These are phyloP conservation scores for Paratrypanosoma confusum DNA, from an alignment of 208 protist species.

Conservation along the genomic window DNA sequence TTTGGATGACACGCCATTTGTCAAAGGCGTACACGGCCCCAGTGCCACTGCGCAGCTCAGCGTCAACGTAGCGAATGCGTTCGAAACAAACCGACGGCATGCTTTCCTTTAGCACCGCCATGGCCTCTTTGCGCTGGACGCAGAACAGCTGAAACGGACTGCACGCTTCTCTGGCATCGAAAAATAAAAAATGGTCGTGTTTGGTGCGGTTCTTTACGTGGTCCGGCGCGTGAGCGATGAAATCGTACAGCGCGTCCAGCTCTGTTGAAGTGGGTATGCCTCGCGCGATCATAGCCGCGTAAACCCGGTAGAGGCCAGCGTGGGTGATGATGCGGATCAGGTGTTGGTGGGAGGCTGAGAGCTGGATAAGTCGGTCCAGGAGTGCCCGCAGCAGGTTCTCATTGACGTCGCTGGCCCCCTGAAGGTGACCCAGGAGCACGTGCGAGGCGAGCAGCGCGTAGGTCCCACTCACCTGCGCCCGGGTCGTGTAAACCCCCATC, in stretches of 20 bases:
- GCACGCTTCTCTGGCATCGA: slow-evolving; percentile 32
- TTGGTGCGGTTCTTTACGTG: slow-evolving; percentile 71
- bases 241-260: slow-evolving; percentile 45
- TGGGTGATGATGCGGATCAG: slow-evolving; percentile 84
- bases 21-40: slow-evolving; percentile 52
- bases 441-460: slow-evolving; percentile 67
- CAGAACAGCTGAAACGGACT: slow-evolving; percentile 65
- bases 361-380: slow-evolving; percentile 67
- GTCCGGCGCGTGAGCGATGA: slow-evolving; percentile 51
- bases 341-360: slow-evolving; percentile 81
- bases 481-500: slow-evolving; percentile 42
- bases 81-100: slow-evolving; percentile 72
- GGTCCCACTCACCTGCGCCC: slow-evolving; percentile 74
- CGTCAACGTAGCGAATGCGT: slow-evolving; percentile 66
- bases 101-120: slow-evolving; percentile 59
- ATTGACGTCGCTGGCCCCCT: background rate
- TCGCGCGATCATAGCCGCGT: slow-evolving; percentile 17
- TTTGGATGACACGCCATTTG: slow-evolving; percentile 35
- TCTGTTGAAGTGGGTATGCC: slow-evolving; percentile 10
- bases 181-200: slow-evolving; percentile 62
- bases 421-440: slow-evolving; percentile 34
- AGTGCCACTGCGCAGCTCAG: slow-evolving; percentile 53
- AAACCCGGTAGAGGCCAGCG: slow-evolving; percentile 57
- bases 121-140: slow-evolving; percentile 65
- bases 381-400: slow-evolving; percentile 26